These are phyloP conservation scores for Eruca vesicaria DNA, from an alignment of 441 rosid genomes.

Conservation along the genomic window DNA sequence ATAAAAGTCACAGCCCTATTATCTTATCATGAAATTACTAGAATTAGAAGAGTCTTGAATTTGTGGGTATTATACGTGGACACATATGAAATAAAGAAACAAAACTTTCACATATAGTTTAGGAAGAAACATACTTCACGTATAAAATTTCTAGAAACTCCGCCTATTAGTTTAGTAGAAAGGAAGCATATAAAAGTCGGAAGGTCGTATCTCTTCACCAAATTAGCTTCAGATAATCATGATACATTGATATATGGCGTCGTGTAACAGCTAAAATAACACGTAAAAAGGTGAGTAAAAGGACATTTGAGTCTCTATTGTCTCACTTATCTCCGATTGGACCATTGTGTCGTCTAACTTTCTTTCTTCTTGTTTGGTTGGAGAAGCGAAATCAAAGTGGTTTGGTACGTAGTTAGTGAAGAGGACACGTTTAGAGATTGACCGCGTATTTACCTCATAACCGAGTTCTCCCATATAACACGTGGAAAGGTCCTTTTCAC, in stretches of 20 bases:
- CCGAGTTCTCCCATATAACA: constrained; percentile 18
- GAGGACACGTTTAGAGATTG: constrained; percentile 36
- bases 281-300: constrained; percentile 12
- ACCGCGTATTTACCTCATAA: constrained; percentile 49
- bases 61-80: background rate
- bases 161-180: constrained; percentile 16
- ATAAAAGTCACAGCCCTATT: too few species aligned
- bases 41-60: background rate
- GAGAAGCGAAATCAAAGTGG: constrained; percentile 33
- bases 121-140: background rate
- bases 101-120: background rate
- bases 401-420: constrained; percentile 26
- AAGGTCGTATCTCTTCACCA: background rate
- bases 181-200: constrained; percentile 8
- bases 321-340: constrained; percentile 27
- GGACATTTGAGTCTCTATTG: constrained; percentile 13
- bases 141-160: constrained; percentile 23
- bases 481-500: constrained; percentile 19
- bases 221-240: constrained; percentile 7
- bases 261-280: constrained; percentile 18
- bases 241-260: constrained; percentile 1
- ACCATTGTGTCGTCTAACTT: constrained; percentile 31
- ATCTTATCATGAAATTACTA: background rate
- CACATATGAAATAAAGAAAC: background rate
- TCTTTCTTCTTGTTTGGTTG: background rate